Evolutionary conservation across 768 basidiomycete genomes (phyloP).

Genomic region (Daedaleopsis sinensis): DNA sequence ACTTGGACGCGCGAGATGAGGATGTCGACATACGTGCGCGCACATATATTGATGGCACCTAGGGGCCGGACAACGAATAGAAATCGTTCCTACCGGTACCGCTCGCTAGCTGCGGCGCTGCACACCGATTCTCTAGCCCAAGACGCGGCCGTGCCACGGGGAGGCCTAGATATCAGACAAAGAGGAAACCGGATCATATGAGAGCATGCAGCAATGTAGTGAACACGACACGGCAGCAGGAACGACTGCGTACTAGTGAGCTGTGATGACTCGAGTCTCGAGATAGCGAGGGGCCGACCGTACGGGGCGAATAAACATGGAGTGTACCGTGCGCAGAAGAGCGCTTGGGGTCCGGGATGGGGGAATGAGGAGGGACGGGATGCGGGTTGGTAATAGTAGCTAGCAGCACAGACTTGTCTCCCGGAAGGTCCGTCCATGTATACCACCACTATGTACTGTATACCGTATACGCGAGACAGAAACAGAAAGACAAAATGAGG

Average conservation of each 20-base stretch:
- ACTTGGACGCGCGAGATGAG: too few species aligned
- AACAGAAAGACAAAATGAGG: neutral
- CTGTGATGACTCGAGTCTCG: constrained; percentile 1
- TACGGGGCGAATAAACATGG: neutral
- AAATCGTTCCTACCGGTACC: too few species aligned
- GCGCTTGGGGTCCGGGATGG: constrained; percentile 1
- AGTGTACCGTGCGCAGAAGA: neutral
- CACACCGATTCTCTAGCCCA: too few species aligned
- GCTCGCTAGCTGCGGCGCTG: too few species aligned
- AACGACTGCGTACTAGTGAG: neutral
- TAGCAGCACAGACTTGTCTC: constrained; percentile 14
- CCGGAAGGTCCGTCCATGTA: constrained; percentile 19
- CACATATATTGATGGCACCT: too few species aligned
- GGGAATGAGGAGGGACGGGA: neutral
- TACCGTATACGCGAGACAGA: constrained; percentile 2
- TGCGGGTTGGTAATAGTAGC: neutral
- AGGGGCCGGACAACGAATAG: too few species aligned
- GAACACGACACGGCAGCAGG: constrained; percentile 11
- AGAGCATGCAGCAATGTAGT: constrained; percentile 17
- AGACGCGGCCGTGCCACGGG: too few species aligned
- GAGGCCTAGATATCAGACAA: too few species aligned
- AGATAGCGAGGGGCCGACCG: constrained; percentile 1
- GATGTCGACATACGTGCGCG: too few species aligned
- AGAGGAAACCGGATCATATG: constrained; percentile 6
- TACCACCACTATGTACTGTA: constrained; percentile 12